Evolutionary conservation across 164 flowering plant species (phyloP), one percentile per base, ranked within the genome.

Genomic region (Hamamelis virginiana): DNA sequence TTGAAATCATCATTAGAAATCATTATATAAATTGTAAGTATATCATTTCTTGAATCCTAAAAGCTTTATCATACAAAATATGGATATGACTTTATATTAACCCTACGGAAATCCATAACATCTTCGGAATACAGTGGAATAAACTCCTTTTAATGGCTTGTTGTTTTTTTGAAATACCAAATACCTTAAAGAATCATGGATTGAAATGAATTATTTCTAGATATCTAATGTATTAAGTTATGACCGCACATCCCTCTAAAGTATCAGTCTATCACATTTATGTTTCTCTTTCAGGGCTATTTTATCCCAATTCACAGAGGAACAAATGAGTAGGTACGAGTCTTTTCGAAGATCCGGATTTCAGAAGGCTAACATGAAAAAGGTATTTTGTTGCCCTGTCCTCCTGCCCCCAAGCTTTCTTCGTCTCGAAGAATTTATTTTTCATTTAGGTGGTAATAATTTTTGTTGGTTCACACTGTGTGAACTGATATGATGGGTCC

Each of bases 291-390:
- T 51, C 84, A 91, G 98, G 86, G 83, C 81, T 59, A 90, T 95
- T 71, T 75, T 95, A 59, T 84, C 93, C 43, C 94, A 86, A 53
- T 91, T 96, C 61, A 82, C 95, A 0, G 94, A 87, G 79, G 90
- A 91, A 61, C 97, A 93, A 75, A 93, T 93, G 98, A 89, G 84
- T 76, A 80, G 99, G 66, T 96, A 96, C 47, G 99, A 96, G 74
- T 93, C 97, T 22, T 96, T 91, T 68, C 75, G 97, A 15, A 85
- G 98, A 77, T 92, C 99, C 60, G 97, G 97, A 62, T 91, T 96
- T 81, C 98, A 96, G 77, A 96, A 86, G 78, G 70, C 92, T 45
- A 96, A 87, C 81, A 96, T 95, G 99, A 90, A 86, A 80, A 86
- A 82, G 88, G 97, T 92, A 84, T 57, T 64, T 18, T 28, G 1